Conservation (phyloP, 345 rosid species). For the Erucastrum elatum region DNA sequence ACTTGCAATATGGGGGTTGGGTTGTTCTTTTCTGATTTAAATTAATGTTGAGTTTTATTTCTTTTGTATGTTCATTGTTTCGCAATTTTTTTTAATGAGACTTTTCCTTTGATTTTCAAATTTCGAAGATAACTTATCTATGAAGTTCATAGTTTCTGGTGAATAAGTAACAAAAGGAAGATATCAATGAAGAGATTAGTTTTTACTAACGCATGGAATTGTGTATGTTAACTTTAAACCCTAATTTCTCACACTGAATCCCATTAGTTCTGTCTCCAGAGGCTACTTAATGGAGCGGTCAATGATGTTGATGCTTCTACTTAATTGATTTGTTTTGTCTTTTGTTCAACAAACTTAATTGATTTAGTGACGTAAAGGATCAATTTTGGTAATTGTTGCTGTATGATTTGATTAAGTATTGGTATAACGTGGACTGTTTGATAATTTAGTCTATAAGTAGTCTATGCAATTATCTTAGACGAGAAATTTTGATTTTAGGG, state of each 20-base stretch:
- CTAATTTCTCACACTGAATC: constrained; percentile 7
- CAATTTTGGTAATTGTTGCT: constrained; percentile 1
- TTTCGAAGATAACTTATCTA: background rate
- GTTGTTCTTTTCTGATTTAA: constrained; percentile 5
- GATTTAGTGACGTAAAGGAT: constrained; percentile 14
- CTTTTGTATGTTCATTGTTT: constrained; percentile 16
- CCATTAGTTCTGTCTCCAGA: background rate
- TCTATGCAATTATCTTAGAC: background rate
- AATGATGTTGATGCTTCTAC: constrained; percentile 20
- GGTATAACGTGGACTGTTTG: constrained; percentile 2
- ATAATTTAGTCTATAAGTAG: background rate
- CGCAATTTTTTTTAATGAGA: constrained; percentile 18
- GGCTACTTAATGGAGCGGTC: constrained; percentile 17
- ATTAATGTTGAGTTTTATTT: constrained; percentile 22
- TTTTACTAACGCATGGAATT: background rate
- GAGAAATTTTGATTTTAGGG: background rate
- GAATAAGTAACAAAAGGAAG: background rate
- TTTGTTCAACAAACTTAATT: constrained; percentile 2
- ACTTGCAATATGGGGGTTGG: constrained; percentile 11
- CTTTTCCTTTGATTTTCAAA: constrained; percentile 9
- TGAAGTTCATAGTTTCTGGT: constrained; percentile 1
- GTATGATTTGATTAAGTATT: background rate
- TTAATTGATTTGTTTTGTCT: background rate
- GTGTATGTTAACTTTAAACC: background rate
- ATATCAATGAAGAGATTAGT: background rate